These are phyloP conservation scores for Aspergillus wentii DNA, from an alignment of 495 filamentous ascomycete genomes.

Conservation along the genomic window DNA sequence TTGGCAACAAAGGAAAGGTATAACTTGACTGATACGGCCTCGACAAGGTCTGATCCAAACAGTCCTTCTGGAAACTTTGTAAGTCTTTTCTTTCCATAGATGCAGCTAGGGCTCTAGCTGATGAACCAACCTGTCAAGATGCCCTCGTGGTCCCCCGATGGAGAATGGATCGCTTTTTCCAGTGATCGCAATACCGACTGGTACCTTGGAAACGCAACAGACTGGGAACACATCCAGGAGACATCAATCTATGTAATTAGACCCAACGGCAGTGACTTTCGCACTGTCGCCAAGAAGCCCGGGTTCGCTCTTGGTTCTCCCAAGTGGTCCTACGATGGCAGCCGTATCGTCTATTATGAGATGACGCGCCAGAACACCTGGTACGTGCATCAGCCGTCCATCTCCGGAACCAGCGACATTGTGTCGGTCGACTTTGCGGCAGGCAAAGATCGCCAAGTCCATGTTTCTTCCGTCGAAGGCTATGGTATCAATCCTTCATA, in stretches of 20 bases:
- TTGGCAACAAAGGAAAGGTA: conserved; percentile 5
- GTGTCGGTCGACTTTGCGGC: conserved; percentile 8
- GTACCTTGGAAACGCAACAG: conserved; percentile 9
- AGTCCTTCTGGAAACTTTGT: conserved; percentile 5
- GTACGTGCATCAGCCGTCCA: too few species aligned
- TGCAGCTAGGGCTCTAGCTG: too few species aligned
- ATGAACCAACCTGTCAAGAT: too few species aligned
- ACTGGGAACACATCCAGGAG: conserved; percentile 14
- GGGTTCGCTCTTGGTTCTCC: conserved; percentile 9
- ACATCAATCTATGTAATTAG: conserved; percentile 9
- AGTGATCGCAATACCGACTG: conserved; percentile 14
- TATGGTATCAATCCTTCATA: conserved; percentile 1
- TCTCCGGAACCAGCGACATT: conserved; percentile 3
- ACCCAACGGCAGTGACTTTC: conserved; percentile 5
- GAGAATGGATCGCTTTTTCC: conserved; percentile 11
- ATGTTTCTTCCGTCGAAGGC: conserved; percentile 1
- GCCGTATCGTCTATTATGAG: conserved; percentile 11
- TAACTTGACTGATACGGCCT: conserved; percentile 11
- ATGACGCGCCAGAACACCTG: conserved; percentile 9
- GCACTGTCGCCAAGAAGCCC: not conserved
- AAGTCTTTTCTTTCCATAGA: too few species aligned
- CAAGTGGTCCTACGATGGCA: conserved; percentile 13
- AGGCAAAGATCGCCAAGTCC: conserved; percentile 1
- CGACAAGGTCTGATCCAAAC: conserved; percentile 1
- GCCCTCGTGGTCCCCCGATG: conserved; percentile 22